Conservation (phyloP, 108 stramenopile species). For the Thalassiosira profunda region DNA sequence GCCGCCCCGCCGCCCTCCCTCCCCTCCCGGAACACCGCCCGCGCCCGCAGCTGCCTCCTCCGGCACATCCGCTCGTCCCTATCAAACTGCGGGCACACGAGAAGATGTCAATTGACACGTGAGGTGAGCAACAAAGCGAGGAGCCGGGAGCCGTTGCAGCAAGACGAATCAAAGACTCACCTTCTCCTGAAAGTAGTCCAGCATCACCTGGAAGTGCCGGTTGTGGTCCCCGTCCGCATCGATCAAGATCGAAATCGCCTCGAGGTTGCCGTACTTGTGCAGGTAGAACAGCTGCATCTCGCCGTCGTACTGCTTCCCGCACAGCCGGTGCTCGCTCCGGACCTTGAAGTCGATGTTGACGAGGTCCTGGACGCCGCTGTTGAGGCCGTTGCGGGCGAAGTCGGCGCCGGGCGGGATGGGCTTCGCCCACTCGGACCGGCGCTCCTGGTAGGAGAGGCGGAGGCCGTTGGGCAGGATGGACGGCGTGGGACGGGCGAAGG, state of each 20-base stretch:
- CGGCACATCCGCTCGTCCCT: conserved; percentile 22
- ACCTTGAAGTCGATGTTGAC: conserved; percentile 63
- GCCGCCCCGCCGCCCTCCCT: background rate
- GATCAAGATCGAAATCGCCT: conserved; percentile 30
- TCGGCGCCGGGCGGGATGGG: conserved; percentile 28
- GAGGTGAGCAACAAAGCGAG: too few relatives aligned
- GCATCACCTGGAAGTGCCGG: conserved; percentile 27
- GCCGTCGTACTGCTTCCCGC: conserved; percentile 72
- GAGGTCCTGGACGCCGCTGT: conserved; percentile 36
- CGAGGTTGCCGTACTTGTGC: conserved; percentile 29
- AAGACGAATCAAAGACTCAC: too few relatives aligned
- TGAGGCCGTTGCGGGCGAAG: conserved; percentile 33
- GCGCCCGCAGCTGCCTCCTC: conserved; percentile 15
- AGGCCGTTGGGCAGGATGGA: conserved; percentile 36
- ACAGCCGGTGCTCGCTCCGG: conserved; percentile 63
- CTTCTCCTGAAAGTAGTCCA: conserved; percentile 42
- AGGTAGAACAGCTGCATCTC: conserved; percentile 54
- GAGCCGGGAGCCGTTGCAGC: too few relatives aligned
- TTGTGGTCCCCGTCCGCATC: conserved; percentile 30
- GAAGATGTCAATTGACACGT: too few relatives aligned
- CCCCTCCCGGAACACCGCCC: conserved; percentile 18
- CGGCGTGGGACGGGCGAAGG: conserved; percentile 12
- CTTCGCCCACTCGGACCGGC: conserved; percentile 1
- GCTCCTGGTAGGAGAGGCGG: conserved; percentile 23
- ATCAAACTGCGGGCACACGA: too few relatives aligned